These are phyloP conservation scores for Ilyonectria destructans DNA, from an alignment of 2,329 filamentous ascomycete genomes.

Conservation along the genomic window DNA sequence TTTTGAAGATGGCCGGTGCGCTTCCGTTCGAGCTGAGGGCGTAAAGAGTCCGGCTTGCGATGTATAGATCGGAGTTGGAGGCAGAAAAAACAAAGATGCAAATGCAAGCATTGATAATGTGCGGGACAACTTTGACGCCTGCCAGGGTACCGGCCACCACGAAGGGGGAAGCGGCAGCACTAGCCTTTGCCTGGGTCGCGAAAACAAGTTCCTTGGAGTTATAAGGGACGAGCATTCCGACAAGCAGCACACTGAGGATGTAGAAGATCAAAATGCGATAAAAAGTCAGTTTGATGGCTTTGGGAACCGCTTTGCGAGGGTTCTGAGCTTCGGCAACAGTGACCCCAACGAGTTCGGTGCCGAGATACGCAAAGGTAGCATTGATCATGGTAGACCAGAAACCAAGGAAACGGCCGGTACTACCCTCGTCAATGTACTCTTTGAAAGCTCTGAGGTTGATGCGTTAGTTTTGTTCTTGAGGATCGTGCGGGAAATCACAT, in stretches of 20 bases:
- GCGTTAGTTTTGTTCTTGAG: slow-evolving; percentile 23
- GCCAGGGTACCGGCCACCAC: slow-evolving; percentile 81
- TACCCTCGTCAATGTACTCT: slow-evolving; percentile 46
- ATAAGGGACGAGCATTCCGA: slow-evolving; percentile 85
- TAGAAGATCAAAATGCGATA: slow-evolving; percentile 89
- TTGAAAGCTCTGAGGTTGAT: slow-evolving; percentile 57
- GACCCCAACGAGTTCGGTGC: slow-evolving; percentile 83
- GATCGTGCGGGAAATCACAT: slow-evolving; percentile 11
- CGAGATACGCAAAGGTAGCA: slow-evolving; percentile 85
- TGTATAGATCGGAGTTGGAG: slow-evolving; percentile 85
- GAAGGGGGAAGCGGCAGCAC: slow-evolving; percentile 75
- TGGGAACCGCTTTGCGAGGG: slow-evolving; percentile 82
- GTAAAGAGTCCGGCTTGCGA: slow-evolving; percentile 80
- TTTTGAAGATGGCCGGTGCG: slow-evolving; percentile 80
- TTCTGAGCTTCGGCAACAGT: slow-evolving; percentile 87
- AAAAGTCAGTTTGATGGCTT: slow-evolving; percentile 86
- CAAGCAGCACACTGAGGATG: slow-evolving; percentile 79
- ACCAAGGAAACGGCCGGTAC: slow-evolving; percentile 69
- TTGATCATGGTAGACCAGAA: slow-evolving; percentile 83
- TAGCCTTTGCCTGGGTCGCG: slow-evolving; percentile 61
- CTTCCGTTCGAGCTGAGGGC: slow-evolving; percentile 81
- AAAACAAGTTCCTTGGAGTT: slow-evolving; percentile 73
- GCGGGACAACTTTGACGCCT: slow-evolving; percentile 74
- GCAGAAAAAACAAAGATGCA: slow-evolving; percentile 84
- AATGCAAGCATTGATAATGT: slow-evolving; percentile 83